Percentiles rank a stretch among this genome's conserved stretches.
Evolutionary conservation across 1,139 yeast genomes (phyloP).

Genomic region (Candida glucosophila): DNA sequence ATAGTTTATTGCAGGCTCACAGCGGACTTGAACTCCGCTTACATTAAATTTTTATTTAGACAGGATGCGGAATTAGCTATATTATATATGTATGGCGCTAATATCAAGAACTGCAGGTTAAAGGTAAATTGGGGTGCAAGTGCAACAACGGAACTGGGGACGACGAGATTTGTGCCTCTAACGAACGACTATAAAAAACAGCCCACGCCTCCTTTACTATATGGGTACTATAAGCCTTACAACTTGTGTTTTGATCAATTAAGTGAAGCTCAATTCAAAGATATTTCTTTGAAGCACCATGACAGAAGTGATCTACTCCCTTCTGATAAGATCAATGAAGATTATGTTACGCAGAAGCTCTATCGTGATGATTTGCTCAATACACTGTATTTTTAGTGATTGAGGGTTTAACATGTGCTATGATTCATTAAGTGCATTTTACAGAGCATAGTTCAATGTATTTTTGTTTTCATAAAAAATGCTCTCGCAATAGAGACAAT

Average conservation of each 20-base stretch:
- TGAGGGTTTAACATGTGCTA: too few relatives aligned
- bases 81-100: slow-evolving; percentile 21
- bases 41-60: slow-evolving; percentile 20
- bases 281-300: slow-evolving; percentile 3
- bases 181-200: slow-evolving; percentile 8
- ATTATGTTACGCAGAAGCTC: slow-evolving; percentile 10
- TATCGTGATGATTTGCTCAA: slow-evolving; percentile 10
- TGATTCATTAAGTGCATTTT: neutral
- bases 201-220: slow-evolving; percentile 12
- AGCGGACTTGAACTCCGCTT: slow-evolving; percentile 14
- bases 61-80: slow-evolving; percentile 31
- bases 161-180: slow-evolving; percentile 4
- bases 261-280: slow-evolving; percentile 7
- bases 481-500: slow-evolving; percentile 1
- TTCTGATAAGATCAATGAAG: slow-evolving; percentile 9
- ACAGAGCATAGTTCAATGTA: neutral
- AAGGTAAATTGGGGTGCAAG: slow-evolving; percentile 27
- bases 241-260: slow-evolving; percentile 13
- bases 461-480: neutral
- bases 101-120: slow-evolving; percentile 22
- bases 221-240: slow-evolving; percentile 9
- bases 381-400: too few relatives aligned
- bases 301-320: slow-evolving; percentile 15
- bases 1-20: slow-evolving; percentile 17
- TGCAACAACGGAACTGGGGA: slow-evolving; percentile 3